Evolutionary conservation across 1,139 yeast genomes (phyloP).

Genomic region (Blastobotrys proliferans): DNA sequence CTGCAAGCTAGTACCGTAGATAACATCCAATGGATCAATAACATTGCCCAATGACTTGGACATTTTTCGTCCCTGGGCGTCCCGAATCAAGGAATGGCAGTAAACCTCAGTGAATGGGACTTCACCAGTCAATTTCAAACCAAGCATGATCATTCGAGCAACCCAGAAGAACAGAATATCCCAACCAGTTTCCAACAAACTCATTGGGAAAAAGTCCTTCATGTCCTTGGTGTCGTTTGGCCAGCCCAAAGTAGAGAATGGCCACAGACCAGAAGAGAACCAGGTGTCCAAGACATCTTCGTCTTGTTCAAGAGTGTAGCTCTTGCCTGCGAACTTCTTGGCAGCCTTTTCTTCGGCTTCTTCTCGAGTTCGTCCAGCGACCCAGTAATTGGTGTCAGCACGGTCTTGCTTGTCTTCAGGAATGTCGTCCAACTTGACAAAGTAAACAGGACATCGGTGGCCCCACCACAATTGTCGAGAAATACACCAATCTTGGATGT

Average conservation of each 20-base stretch:
- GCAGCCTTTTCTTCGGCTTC: slow-evolving; percentile 85
- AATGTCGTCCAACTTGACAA: slow-evolving; percentile 73
- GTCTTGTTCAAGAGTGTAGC: slow-evolving; percentile 82
- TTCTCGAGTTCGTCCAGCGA: slow-evolving; percentile 76
- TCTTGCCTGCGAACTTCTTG: slow-evolving; percentile 63
- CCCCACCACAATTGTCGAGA: slow-evolving; percentile 99
- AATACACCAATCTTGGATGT: slow-evolving; percentile 99
- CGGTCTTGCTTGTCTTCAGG: slow-evolving; percentile 43
- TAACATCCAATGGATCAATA: slow-evolving; percentile 91
- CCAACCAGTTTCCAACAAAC: slow-evolving; percentile 98
- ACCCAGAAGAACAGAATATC: slow-evolving; percentile 99
- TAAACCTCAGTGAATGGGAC: slow-evolving; percentile 94
- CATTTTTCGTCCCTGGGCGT: slow-evolving; percentile 99
- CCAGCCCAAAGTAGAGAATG: slow-evolving; percentile 95
- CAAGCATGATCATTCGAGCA: slow-evolving; percentile 89
- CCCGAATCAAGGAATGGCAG: slow-evolving; percentile 98
- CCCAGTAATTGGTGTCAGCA: slow-evolving; percentile 78
- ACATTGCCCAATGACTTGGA: slow-evolving; percentile 97
- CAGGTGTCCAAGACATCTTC: slow-evolving; percentile 98
- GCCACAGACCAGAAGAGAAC: slow-evolving; percentile 99
- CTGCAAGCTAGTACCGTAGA: slow-evolving; percentile 77
- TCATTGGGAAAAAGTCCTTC: slow-evolving; percentile 80
- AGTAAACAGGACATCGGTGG: slow-evolving; percentile 96
- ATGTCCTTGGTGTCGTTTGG: slow-evolving; percentile 73
- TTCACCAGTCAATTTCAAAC: slow-evolving; percentile 83